Percentiles rank a stretch among this genome's conserved stretches.
phyloP scores from a whole-genome alignment of 495 filamentous ascomycete genomes.

The Aspergillus haitiensis region DNA sequence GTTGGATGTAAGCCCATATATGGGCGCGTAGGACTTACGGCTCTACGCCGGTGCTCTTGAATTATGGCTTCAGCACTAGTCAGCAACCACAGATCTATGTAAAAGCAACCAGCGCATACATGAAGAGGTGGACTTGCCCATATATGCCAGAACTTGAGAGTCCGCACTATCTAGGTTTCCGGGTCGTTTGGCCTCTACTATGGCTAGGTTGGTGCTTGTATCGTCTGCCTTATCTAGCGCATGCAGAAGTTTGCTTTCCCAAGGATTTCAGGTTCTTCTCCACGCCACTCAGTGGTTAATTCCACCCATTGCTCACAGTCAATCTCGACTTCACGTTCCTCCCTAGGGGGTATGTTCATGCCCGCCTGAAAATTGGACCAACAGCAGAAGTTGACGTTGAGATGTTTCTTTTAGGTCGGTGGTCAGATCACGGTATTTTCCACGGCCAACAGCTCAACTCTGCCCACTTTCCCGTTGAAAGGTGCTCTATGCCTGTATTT shows the following conservation, averaged over 20 bases:
- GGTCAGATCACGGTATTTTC: too few relatives aligned
- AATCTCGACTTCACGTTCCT: not conserved
- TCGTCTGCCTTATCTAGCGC: not conserved
- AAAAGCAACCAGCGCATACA: too few relatives aligned
- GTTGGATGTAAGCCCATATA: not conserved
- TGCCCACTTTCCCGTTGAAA: too few relatives aligned
- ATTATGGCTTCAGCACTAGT: too few relatives aligned
- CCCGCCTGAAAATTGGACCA: too few relatives aligned
- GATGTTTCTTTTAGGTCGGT: too few relatives aligned
- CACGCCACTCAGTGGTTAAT: not conserved
- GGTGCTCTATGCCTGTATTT: too few relatives aligned
- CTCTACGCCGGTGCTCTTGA: not conserved
- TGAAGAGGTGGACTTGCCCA: too few relatives aligned
- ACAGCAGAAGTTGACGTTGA: too few relatives aligned
- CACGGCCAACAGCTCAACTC: too few relatives aligned
- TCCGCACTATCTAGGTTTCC: not conserved
- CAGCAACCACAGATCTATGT: too few relatives aligned
- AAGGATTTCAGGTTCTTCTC: not conserved
- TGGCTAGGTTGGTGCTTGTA: not conserved
- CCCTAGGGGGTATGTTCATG: too few relatives aligned
- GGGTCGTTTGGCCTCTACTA: not conserved
- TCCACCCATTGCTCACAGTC: not conserved
- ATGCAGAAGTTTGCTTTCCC: not conserved
- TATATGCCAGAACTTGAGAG: not conserved
- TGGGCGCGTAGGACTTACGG: not conserved